A percentile compares a stretch with the other conserved stretches of the same genome.
These are phyloP conservation scores for Crithidia brevicula DNA, from an alignment of 208 protist genomes.

Conservation along the genomic window DNA sequence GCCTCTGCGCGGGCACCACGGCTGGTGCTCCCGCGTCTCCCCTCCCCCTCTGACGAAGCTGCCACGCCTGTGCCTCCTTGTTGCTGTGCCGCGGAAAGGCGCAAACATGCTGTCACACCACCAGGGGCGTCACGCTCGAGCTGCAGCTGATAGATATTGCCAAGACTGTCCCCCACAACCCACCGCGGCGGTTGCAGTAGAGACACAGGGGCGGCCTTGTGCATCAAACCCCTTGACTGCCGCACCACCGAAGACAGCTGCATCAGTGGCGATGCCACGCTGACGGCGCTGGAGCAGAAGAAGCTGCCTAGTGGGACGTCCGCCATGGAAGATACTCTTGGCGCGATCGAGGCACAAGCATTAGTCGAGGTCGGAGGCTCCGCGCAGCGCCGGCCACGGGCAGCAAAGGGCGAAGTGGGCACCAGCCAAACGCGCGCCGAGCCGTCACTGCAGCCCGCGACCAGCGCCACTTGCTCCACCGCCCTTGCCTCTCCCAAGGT, in stretches of 20 bases:
- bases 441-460: slow-evolving; percentile 38
- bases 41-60: no score
- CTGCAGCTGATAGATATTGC: slow-evolving; percentile 77
- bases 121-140: slow-evolving; percentile 33
- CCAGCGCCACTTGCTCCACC: slow-evolving; percentile 17
- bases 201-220: no score
- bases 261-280: slow-evolving; percentile 5
- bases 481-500: no score
- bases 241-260: neutral
- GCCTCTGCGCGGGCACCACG: no score
- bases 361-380: neutral
- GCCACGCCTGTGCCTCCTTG: no score
- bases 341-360: neutral
- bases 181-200: slow-evolving; percentile 22
- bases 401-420: neutral
- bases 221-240: neutral
- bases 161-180: slow-evolving; percentile 70
- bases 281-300: slow-evolving; percentile 23
- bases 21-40: no score
- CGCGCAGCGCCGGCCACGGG: neutral
- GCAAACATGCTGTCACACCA: neutral
- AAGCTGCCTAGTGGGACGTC: slow-evolving; percentile 17
- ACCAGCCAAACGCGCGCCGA: slow-evolving; percentile 28
- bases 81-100: no score
- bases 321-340: neutral